phyloP scores from a whole-genome alignment of 2,329 filamentous ascomycete genomes.

The Aspergillus alliaceus region DNA sequence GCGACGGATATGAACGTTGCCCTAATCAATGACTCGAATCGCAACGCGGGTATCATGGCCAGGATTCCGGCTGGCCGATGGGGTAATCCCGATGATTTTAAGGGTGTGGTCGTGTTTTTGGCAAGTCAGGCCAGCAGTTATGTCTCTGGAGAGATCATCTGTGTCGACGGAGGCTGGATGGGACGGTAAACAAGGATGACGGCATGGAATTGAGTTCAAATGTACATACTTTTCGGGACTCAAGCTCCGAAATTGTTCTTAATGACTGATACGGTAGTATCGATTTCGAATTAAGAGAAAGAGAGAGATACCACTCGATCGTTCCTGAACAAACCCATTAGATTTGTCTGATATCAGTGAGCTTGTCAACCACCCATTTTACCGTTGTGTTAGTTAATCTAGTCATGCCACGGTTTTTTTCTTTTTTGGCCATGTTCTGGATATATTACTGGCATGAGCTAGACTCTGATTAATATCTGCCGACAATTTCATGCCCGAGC shows the following conservation, averaged over 20 bases:
- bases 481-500: not conserved
- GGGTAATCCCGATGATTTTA: slow-evolving; percentile 84
- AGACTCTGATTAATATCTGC: not conserved
- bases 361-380: slow-evolving; percentile 4
- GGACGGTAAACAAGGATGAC: slow-evolving; percentile 59
- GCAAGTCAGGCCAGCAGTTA: slow-evolving; percentile 76
- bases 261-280: not conserved
- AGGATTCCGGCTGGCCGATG: slow-evolving; percentile 82
- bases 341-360: not conserved
- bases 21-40: slow-evolving; percentile 68
- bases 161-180: slow-evolving; percentile 94
- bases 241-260: not conserved
- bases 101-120: slow-evolving; percentile 75
- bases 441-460: slow-evolving; percentile 3
- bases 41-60: slow-evolving; percentile 71
- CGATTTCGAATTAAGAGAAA: not conserved
- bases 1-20: slow-evolving; percentile 93
- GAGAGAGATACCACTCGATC: not conserved
- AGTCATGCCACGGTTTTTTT: slow-evolving; percentile 8
- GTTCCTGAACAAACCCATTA: not conserved
- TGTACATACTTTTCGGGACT: not conserved
- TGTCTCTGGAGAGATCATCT: slow-evolving; percentile 77
- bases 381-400: slow-evolving; percentile 6
- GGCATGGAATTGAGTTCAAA: not conserved
- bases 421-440: slow-evolving; percentile 2